Conservation (phyloP, 2,329 filamentous ascomycete genomes). For the Aaosphaeria arxii region DNA sequence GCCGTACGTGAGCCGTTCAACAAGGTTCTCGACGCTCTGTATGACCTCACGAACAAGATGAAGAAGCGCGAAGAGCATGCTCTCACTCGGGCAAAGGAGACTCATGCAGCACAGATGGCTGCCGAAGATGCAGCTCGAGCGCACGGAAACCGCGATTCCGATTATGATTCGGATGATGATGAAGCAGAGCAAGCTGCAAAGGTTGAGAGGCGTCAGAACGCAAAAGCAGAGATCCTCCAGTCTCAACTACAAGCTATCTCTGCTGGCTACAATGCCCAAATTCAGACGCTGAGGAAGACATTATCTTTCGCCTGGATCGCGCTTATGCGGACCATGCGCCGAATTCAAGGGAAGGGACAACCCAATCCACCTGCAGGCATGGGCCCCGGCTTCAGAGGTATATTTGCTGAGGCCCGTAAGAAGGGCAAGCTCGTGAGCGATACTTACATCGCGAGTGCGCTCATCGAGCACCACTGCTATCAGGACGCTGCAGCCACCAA, state of each 20-base stretch:
- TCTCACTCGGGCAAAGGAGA: constrained; percentile 54
- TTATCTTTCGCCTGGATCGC: constrained; percentile 95
- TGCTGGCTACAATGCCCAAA: constrained; percentile 69
- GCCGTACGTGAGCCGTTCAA: constrained; percentile 82
- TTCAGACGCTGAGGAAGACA: constrained; percentile 73
- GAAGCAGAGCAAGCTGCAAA: constrained; percentile 44
- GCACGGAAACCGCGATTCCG: constrained; percentile 37
- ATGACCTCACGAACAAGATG: constrained; percentile 73
- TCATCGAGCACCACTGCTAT: constrained; percentile 94
- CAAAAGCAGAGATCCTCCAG: constrained; percentile 53
- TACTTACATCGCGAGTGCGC: constrained; percentile 88
- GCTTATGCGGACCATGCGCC: constrained; percentile 87
- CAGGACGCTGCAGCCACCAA: constrained; percentile 89
- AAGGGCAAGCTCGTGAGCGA: constrained; percentile 88
- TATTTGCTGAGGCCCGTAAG: constrained; percentile 86
- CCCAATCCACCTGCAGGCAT: constrained; percentile 58
- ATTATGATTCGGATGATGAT: constrained; percentile 49
- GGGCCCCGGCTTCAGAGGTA: constrained; percentile 71
- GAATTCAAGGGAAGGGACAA: constrained; percentile 78
- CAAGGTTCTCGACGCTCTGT: constrained; percentile 80
- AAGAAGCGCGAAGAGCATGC: constrained; percentile 64
- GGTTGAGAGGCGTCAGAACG: constrained; percentile 29
- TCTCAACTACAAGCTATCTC: constrained; percentile 56
- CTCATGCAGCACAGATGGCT: constrained; percentile 47
- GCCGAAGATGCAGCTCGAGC: constrained; percentile 39